Percentiles rank a stretch among this genome's conserved stretches.
phyloP scores from a whole-genome alignment of 139 green algal species.

The Pseudopediastrum boryanum region DNA sequence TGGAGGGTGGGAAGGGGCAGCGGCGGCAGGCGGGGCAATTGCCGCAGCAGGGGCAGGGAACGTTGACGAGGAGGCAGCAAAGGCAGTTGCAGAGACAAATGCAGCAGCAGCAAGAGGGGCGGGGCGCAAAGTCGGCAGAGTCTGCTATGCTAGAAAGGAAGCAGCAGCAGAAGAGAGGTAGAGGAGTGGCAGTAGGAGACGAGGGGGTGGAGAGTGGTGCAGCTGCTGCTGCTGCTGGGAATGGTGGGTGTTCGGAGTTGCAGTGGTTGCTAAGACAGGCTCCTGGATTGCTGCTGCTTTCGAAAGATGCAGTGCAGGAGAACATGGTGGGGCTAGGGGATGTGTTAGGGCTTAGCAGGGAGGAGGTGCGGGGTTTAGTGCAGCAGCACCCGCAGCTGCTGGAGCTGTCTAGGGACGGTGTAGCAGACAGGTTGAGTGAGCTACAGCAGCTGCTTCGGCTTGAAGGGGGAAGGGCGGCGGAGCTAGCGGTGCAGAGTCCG shows the following conservation, averaged over 20 bases:
- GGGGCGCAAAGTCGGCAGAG: no score
- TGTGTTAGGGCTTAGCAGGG: slow-evolving; percentile 5
- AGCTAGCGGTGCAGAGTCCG: slow-evolving; percentile 3
- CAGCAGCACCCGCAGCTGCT: slow-evolving; percentile 29
- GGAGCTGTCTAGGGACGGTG: slow-evolving; percentile 5
- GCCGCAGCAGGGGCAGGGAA: slow-evolving; percentile 5
- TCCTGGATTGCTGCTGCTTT: slow-evolving; percentile 15
- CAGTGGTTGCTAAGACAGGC: slow-evolving; percentile 24
- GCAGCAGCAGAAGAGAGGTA: no score
- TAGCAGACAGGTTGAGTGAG: slow-evolving; percentile 18
- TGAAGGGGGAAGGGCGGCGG: background rate
- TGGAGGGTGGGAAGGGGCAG: background rate
- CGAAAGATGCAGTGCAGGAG: slow-evolving; percentile 11
- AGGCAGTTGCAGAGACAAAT: no score
- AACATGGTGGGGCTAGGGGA: slow-evolving; percentile 7
- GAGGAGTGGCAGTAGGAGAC: no score
- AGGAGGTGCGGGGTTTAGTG: background rate
- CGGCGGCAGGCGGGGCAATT: background rate
- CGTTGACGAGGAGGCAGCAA: no score
- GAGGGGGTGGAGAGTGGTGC: no score
- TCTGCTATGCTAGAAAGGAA: no score
- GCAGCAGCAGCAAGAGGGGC: no score
- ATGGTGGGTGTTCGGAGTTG: background rate
- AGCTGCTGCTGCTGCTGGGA: background rate
- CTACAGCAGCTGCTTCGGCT: slow-evolving; percentile 12